Conservation (phyloP, 805 yeast genomes). For the Wickerhamomyces chaumierensis region DNA sequence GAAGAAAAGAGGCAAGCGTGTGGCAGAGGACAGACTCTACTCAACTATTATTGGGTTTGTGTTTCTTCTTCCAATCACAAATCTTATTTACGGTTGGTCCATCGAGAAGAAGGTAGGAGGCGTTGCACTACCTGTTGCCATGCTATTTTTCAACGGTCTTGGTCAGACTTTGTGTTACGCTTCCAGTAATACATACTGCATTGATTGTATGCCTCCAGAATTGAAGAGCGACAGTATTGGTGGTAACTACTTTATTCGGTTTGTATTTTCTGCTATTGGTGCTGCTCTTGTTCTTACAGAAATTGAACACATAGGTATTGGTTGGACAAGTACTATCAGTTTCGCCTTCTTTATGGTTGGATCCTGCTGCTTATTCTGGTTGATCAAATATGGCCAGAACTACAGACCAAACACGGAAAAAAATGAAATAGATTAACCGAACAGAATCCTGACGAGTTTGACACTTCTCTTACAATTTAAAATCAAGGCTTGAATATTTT, state of each 20-base stretch:
- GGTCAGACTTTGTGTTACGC: constrained; percentile 44
- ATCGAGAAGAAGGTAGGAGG: constrained; percentile 33
- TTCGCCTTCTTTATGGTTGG: constrained; percentile 33
- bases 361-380: constrained; percentile 19
- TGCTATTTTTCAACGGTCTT: constrained; percentile 35
- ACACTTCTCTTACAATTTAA: too few species aligned
- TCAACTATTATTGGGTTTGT: constrained; percentile 25
- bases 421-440: background rate
- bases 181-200: constrained; percentile 43
- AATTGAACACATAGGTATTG: constrained; percentile 38
- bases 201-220: constrained; percentile 40
- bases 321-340: constrained; percentile 43
- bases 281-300: constrained; percentile 37
- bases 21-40: constrained; percentile 42
- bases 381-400: constrained; percentile 29
- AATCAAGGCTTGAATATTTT: too few species aligned
- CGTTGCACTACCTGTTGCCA: constrained; percentile 39
- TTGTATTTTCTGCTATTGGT: constrained; percentile 38
- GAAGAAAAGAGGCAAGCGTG: constrained; percentile 25
- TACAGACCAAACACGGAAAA: background rate
- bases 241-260: constrained; percentile 39
- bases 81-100: constrained; percentile 32
- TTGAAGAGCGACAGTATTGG: constrained; percentile 46
- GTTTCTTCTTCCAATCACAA: constrained; percentile 32
- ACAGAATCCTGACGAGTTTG: too few species aligned